Evolutionary conservation across 1,284 basidiomycete species (phyloP), one percentile per base, ranked within the genome.

Genomic region (Cutaneotrichosporon sp.): DNA sequence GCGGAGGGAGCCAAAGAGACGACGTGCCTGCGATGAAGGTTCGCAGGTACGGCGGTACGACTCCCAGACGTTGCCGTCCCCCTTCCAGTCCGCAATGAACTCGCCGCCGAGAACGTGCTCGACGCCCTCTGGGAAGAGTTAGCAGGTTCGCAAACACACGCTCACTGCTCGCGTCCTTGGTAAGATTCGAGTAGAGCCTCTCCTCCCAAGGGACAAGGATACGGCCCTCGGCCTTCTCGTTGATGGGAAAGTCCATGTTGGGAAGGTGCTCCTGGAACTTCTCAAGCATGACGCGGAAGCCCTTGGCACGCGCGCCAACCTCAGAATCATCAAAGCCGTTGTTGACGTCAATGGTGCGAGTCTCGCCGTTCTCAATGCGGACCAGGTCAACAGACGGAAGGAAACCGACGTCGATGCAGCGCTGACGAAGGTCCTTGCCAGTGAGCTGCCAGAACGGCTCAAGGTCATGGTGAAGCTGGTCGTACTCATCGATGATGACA

Each of bases 191-290:
- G 72, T 85, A 88, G 57, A 82, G 77, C 47, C 83, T 83, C 75
- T 89, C 86, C 75, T 91, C 92, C 92, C 90, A 95, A 53, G 91
- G 89, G 9, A 94, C 88, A 21, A 97, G 84, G 13, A 97, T 88
- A 22, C 94, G 89, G 14, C 92, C 91, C 81, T 97, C 94, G 1
- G 92, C 89, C 81, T 90, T 90, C 47, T 90, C 87, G 73, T 97
- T 97, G 81, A 97, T 87, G 0, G 94, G 87, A 70, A 97, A 89
- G 72, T 94, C 89, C 87, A 97, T 88, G 81, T 96, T 87, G 11
- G 92, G 92, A 4, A 97, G 84, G 86, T 92, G 75, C 51, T 71
- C 67, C 67, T 86, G 85, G 76, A 93, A 93, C 70, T 86, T 86
- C 60, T 85, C 83, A 26, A 93, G 80, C 86, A 94, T 91, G 58